These are phyloP conservation scores for Polygonum aviculare DNA, from an alignment of 148 eudicot genomes.

Conservation along the genomic window DNA sequence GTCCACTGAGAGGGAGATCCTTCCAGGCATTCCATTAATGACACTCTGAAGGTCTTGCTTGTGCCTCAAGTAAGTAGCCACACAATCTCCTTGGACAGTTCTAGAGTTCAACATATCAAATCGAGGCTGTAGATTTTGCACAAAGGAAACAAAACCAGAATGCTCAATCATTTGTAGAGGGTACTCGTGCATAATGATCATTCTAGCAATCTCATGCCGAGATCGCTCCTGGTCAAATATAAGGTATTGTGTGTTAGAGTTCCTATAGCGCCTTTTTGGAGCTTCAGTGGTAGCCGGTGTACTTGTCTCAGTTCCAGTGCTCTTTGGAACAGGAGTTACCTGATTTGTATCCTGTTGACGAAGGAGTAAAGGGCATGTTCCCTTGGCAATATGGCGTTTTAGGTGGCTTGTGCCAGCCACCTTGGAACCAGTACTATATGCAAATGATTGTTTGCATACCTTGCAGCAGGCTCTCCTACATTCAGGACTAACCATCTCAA, in stretches of 20 bases:
- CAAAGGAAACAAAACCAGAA: conserved; percentile 60
- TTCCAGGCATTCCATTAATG: conserved; percentile 62
- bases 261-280: conserved; percentile 50
- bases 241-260: conserved; percentile 36
- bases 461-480: conserved; percentile 74
- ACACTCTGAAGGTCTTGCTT: conserved; percentile 54
- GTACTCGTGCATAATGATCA: conserved; percentile 75
- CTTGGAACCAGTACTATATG: conserved; percentile 69
- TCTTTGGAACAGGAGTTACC: conserved; percentile 36
- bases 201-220: conserved; percentile 63
- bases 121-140: conserved; percentile 60
- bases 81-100: conserved; percentile 69
- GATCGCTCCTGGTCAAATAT: conserved; percentile 60
- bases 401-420: conserved; percentile 80
- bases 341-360: conserved; percentile 49
- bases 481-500: conserved; percentile 49
- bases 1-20: conserved; percentile 60
- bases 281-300: conserved; percentile 27
- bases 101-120: conserved; percentile 66
- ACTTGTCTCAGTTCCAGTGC: conserved; percentile 22
- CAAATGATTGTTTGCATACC: conserved; percentile 68
- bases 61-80: conserved; percentile 64
- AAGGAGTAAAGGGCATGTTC: conserved; percentile 51
- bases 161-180: conserved; percentile 77
- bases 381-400: conserved; percentile 76